Base-by-base conservation (phyloP, 75 land plant species). In the Azolla pinnata region DNA sequence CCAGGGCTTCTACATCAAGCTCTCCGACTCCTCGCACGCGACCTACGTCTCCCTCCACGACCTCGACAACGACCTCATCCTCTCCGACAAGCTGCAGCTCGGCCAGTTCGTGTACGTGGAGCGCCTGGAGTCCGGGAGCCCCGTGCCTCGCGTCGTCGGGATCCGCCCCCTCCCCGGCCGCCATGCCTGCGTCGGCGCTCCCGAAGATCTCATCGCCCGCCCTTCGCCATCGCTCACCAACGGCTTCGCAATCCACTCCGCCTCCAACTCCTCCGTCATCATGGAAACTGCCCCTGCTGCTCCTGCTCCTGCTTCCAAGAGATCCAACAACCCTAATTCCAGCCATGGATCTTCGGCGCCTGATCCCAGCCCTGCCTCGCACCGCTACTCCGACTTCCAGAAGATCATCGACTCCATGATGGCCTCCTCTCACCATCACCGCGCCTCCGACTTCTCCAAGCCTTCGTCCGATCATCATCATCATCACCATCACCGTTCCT, bases 31-130 rank as follows among this genome's bases (percentile, higher is more conserved):
- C 34, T 51, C 76, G 31, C 77, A 88, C 74, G 84, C 98, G 56
- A 88, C 96, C 38, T 88, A 85, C 58, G 87, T 85, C 57, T 80
- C 90, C 50, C 83, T 93, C 52, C 65, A 86, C 27, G 77, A 76
- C 55, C 67, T 62, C 33, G 87, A 88, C 73, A 77, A 70, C 31
- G 87, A 88, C 34, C 77, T 83, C 40, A 78, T 88, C 35, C 75
- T 92, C 72, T 56, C 75, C 61, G 79, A 80, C 66, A 84, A 81
- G 58, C 79, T 88, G 35, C 98, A 85, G 61, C 81, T 88, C 5
- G 96, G 98, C 29, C 96, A 88, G 65, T 81, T 88, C 68, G 70
- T 80, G 38, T 78, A 88, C 57, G 77, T 88, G 18, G 90, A 93
- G 17, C 68, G 81, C 21, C 73, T 93, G 28, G 67, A 74, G 34